A percentile compares a stretch with the other conserved stretches of the same genome.
These are phyloP conservation scores for Fusarium xyrophilum DNA, from an alignment of 2,329 filamentous ascomycete genomes.

Conservation along the genomic window DNA sequence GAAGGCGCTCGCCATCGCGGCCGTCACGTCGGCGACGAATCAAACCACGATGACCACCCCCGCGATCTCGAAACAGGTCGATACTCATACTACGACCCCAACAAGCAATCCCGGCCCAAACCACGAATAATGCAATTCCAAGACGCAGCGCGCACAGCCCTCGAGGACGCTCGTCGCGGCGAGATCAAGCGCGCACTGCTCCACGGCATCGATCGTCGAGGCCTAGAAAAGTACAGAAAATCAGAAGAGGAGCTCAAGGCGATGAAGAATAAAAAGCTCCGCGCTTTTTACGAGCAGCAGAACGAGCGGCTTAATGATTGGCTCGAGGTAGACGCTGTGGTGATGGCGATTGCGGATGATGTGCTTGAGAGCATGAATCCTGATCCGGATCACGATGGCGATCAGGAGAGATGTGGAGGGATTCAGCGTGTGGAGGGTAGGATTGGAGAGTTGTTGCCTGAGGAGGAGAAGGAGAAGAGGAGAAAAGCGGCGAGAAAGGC, in stretches of 20 bases:
- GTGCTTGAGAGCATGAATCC: slow-evolving; percentile 47
- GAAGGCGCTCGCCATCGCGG: slow-evolving; percentile 15
- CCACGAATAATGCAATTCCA: slow-evolving; percentile 50
- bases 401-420: slow-evolving; percentile 42
- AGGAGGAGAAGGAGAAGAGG: slow-evolving; percentile 44
- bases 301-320: slow-evolving; percentile 46
- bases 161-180: slow-evolving; percentile 43
- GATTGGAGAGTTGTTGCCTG: slow-evolving; percentile 43
- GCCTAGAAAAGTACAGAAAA: slow-evolving; percentile 43
- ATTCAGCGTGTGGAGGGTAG: slow-evolving; percentile 43
- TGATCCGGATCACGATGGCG: slow-evolving; percentile 46
- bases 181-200: slow-evolving; percentile 44
- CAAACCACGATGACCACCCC: slow-evolving; percentile 23
- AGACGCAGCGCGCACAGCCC: slow-evolving; percentile 42
- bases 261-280: slow-evolving; percentile 42
- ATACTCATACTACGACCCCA: neutral
- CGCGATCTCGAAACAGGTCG: slow-evolving; percentile 35
- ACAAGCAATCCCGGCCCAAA: slow-evolving; percentile 4
- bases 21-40: slow-evolving; percentile 12
- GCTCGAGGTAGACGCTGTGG: slow-evolving; percentile 46
- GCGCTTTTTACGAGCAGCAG: slow-evolving; percentile 42
- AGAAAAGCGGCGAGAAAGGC: slow-evolving; percentile 35
- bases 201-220: slow-evolving; percentile 41
- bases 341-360: slow-evolving; percentile 46
- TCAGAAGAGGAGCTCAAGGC: slow-evolving; percentile 39